Conservation (phyloP, 768 basidiomycete species). For the Suillus spraguei region DNA sequence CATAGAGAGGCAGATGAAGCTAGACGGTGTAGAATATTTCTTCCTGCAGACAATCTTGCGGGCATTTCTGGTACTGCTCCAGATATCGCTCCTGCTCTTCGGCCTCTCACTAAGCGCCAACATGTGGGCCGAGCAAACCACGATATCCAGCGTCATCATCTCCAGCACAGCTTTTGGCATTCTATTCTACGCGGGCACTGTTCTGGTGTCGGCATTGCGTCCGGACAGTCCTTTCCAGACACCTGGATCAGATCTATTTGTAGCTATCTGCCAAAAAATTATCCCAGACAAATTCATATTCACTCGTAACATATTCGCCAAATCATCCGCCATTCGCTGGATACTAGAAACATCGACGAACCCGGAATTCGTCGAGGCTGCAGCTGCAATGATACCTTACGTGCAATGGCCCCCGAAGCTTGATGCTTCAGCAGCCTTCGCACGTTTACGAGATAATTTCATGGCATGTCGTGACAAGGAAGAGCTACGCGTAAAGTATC, state of each 20-base stretch:
- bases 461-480: background rate
- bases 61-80: slow-evolving; percentile 19
- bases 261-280: background rate
- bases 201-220: slow-evolving; percentile 13
- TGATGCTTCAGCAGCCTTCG: background rate
- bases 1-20: slow-evolving; percentile 18
- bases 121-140: slow-evolving; percentile 16
- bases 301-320: background rate
- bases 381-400: background rate
- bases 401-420: background rate
- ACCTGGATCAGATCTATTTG: slow-evolving; percentile 14
- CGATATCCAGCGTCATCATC: slow-evolving; percentile 14
- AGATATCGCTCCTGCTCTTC: slow-evolving; percentile 26
- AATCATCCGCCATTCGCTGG: background rate
- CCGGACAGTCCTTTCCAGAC: slow-evolving; percentile 22
- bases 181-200: slow-evolving; percentile 18
- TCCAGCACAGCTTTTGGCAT: slow-evolving; percentile 15
- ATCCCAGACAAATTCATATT: background rate
- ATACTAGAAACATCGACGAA: background rate
- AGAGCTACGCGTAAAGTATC: background rate
- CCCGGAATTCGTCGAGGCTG: background rate
- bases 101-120: slow-evolving; percentile 15
- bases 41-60: slow-evolving; percentile 17
- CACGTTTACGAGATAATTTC: background rate
- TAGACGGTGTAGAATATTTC: slow-evolving; percentile 20